Percentiles rank a stretch among this genome's conserved stretches.
Conservation (phyloP, 345 rosid genomes). For the Acer yangbiense region DNA sequence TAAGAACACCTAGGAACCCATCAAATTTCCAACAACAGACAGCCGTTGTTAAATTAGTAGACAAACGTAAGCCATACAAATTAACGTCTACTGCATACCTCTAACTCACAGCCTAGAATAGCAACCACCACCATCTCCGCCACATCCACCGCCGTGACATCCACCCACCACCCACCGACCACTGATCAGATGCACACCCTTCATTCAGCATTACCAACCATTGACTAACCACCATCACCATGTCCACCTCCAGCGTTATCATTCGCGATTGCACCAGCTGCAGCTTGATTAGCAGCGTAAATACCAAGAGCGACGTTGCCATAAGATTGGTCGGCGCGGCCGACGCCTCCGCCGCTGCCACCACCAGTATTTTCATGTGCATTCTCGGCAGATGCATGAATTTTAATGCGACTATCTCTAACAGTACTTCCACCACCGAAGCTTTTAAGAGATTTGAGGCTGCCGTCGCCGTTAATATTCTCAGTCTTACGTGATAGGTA, state of each 20-base stretch:
- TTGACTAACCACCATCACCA: too few relatives aligned
- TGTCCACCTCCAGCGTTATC: neutral
- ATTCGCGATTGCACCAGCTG: neutral
- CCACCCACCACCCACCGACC: too few relatives aligned
- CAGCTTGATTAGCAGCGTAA: neutral
- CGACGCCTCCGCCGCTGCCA: neutral
- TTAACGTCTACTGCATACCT: neutral
- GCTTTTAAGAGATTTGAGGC: too few relatives aligned
- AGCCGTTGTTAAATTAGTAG: neutral
- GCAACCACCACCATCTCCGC: neutral
- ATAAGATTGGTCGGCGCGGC: neutral
- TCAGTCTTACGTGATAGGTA: too few relatives aligned
- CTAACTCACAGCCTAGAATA: neutral
- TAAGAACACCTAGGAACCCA: too few relatives aligned
- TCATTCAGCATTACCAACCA: too few relatives aligned
- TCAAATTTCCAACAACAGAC: too few relatives aligned
- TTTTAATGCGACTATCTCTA: neutral
- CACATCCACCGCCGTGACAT: neutral
- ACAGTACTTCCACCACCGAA: neutral
- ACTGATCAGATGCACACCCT: too few relatives aligned
- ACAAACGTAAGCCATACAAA: neutral
- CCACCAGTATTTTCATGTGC: neutral
- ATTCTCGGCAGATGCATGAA: neutral
- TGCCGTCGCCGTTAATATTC: too few relatives aligned
- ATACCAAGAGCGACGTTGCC: neutral